Evolutionary conservation across 2,329 filamentous ascomycete species (phyloP).

Genomic region (Penicillium sp.): DNA sequence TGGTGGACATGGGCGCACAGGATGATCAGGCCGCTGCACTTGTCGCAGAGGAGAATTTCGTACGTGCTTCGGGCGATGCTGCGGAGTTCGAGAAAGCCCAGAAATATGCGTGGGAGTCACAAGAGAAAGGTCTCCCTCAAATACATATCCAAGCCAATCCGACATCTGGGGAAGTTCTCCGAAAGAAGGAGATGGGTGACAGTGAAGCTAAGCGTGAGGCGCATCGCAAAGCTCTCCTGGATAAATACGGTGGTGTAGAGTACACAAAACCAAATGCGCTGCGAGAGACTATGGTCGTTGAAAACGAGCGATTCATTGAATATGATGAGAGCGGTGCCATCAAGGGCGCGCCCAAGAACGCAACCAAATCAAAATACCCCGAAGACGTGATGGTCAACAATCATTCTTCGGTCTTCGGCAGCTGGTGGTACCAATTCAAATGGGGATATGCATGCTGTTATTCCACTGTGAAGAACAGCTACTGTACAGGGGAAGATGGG

Average conservation of each 20-base stretch:
- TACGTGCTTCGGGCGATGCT: conserved; percentile 84
- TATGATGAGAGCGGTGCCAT: conserved; percentile 88
- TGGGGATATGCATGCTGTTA: conserved; percentile 98
- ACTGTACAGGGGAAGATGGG: conserved; percentile 90
- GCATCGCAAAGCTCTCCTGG: conserved; percentile 66
- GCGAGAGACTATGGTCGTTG: conserved; percentile 66
- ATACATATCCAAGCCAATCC: conserved; percentile 95
- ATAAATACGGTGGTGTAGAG: conserved; percentile 76
- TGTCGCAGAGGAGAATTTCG: conserved; percentile 90
- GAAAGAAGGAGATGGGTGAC: conserved; percentile 76
- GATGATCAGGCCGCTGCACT: conserved; percentile 75
- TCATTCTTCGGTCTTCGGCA: conserved; percentile 89
- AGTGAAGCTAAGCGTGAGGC: conserved; percentile 66
- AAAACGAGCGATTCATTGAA: conserved; percentile 85
- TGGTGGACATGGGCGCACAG: conserved; percentile 81
- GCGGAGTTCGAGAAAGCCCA: conserved; percentile 89
- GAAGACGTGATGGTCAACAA: conserved; percentile 89
- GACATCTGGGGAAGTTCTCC: conserved; percentile 80
- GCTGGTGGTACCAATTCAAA: conserved; percentile 92
- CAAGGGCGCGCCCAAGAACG: conserved; percentile 77
- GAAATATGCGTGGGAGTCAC: conserved; percentile 89
- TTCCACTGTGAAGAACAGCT: conserved; percentile 91
- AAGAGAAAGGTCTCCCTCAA: conserved; percentile 76
- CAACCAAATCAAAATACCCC: conserved; percentile 82
- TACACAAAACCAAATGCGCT: conserved; percentile 60